Evolutionary conservation across 345 rosid species (phyloP), one percentile per base, ranked within the genome.

Genomic region (Pseudoturritis turrita): DNA sequence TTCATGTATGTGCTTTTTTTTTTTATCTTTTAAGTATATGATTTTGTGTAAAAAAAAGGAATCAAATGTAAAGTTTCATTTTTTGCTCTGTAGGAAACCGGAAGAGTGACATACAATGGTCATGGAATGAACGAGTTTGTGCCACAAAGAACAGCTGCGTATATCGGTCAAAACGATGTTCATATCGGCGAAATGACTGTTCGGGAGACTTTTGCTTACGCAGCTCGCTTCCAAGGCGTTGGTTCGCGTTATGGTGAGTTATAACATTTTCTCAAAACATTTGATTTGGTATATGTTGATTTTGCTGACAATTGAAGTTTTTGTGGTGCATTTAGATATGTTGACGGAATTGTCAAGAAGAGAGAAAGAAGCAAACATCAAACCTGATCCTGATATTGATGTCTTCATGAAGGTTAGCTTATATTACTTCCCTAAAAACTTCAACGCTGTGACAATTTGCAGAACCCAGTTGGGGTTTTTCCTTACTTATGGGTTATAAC

Each of bases 181-280:
- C 96, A 89, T 71, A 85, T 85, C 0, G 85, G 82, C 25, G 90
- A 89, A 70, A 57, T 89, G 93, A 91, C 97, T 3, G 91, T 89
- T 2, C 83, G 91, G 4, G 97, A 89, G 68, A 89, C 97, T 59
- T 70, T 91, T 80, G 83, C 91, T 35, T 93, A 87, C 70, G 87
- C 96, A 1, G 94, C 98, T 4, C 84, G 88, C 62, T 87, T 86
- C 82, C 98, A 93, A 61, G 93, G 93, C 12, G 82, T 86, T n/a
- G 98, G 97, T 74, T 33, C 81, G 2, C 87, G 87, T 26, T 85
- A 82, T 43, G 96, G 97, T 90, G 45, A 77, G 80, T 50, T 26
- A 14, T 5, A 26, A 25, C 65, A 26, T 23, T 51, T 36, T 33
- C 47, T 33, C 15, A 10, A 40, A n/a, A 15, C 28, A 21, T 41